Evolutionary conservation across 495 filamentous ascomycete species (phyloP), one percentile per base, ranked within the genome.

Genomic region (Xylaria bambusicola): DNA sequence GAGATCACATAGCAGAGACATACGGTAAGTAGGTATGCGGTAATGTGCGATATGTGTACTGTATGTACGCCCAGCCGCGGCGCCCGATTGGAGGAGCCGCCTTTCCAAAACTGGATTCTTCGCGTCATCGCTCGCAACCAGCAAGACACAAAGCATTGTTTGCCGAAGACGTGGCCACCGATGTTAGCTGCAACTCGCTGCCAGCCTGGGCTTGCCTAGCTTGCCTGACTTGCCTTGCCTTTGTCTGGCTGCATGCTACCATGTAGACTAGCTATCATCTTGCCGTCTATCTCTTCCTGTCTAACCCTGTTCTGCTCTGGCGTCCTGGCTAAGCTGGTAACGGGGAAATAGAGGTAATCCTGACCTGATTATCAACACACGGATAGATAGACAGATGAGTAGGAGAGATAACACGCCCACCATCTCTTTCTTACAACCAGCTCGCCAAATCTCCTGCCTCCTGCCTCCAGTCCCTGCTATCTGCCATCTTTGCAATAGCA

Each of bases 91-190:
- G 45, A 29, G 2, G 18, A 24, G 18, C 9, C 8, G 47, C 55
- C 55, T 51, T 58, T 6, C 56, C 46, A 41, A 51, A 58, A 51
- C 46, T 31, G 56, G 56, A 13, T 17, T 33, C 23, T 31, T 40
- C 38, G 56, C 56, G 56, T 58, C 56, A 58, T 58, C 7, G 26
- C 24, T 58, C 46, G 41, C 26, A 49, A 36, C 23, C 55, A 42
- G 33, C 55, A 9, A 20, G 23, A 51, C 17, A 27, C 36, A 38
- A 10, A n/a, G n/a, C n/a, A n/a, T n/a, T n/a, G n/a, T n/a, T n/a
- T n/a, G n/a, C n/a, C n/a, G n/a, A n/a, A n/a, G n/a, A n/a, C n/a
- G n/a, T n/a, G n/a, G n/a, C n/a, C n/a, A n/a, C n/a, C n/a, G n/a
- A n/a, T n/a, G n/a, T n/a, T n/a, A n/a, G n/a, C n/a, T n/a, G n/a